Evolutionary conservation across 2,329 filamentous ascomycete species (phyloP).

Genomic region (Cercospora canescens): DNA sequence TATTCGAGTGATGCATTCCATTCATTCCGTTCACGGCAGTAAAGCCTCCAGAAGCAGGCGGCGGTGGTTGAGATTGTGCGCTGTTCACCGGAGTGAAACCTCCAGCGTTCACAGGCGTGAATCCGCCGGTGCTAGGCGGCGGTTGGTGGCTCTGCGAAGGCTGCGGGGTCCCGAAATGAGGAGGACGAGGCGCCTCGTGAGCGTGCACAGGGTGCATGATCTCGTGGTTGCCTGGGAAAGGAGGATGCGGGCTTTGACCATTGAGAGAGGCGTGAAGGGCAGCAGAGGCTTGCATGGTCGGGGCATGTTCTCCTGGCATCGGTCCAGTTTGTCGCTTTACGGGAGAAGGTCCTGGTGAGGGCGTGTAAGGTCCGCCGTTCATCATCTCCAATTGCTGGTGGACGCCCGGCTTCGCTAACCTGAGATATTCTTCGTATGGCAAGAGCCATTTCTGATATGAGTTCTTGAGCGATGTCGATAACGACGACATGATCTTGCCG

Average conservation of each 20-base stretch:
- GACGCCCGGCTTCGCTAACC: conserved; percentile 89
- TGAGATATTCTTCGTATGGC: conserved; percentile 93
- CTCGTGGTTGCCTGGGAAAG: conserved; percentile 14
- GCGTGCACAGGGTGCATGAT: conserved; percentile 28
- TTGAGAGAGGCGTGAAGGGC: conserved; percentile 59
- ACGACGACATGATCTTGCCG: conserved; percentile 98
- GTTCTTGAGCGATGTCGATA: conserved; percentile 97
- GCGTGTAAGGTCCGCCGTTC: conserved; percentile 86
- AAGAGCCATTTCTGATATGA: conserved; percentile 97
- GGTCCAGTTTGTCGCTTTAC: conserved; percentile 57
- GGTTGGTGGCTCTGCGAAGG: conserved; percentile 41
- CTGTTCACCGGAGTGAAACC: conserved; percentile 68
- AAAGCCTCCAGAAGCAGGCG: conserved; percentile 43
- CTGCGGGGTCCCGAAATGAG: conserved; percentile 46
- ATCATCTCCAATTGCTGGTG: conserved; percentile 93
- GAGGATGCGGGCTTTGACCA: conserved; percentile 27
- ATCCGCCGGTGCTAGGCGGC: conserved; percentile 64
- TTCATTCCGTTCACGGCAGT: conserved; percentile 59
- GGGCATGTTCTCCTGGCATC: conserved; percentile 62
- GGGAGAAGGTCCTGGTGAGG: conserved; percentile 72
- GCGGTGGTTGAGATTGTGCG: conserved; percentile 36
- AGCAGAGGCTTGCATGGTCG: conserved; percentile 60
- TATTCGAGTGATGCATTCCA: conserved; percentile 37
- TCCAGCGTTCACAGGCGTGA: conserved; percentile 69
- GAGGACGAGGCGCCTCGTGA: conserved; percentile 32